Evolutionary conservation across 2,329 filamentous ascomycete species (phyloP), one percentile per base, ranked within the genome.

Genomic region (Fusarium pininemorale): DNA sequence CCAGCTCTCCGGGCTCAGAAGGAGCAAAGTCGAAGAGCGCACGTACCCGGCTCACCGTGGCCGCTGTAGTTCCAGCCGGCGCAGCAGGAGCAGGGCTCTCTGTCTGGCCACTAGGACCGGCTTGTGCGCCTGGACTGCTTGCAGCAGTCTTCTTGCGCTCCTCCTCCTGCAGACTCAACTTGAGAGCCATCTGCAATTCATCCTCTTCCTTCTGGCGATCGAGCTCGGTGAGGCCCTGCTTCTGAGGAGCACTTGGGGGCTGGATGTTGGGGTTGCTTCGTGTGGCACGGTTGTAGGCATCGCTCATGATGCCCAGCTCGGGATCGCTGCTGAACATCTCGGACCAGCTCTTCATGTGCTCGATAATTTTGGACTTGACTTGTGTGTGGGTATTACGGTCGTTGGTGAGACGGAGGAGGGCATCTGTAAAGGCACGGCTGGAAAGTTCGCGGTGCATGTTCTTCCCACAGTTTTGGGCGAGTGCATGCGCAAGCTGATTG

Each of bases 151-250:
- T 87, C 81, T 91, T 90, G 70, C 86, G 85, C 75, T 90, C 88
- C 79, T 97, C 96, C 70, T 99, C 96, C 81, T 97, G 94, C 77
- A 99, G 89, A 48, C 95, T 98, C 79, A 99, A 87, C 79, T 93
- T 95, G 55, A 99, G 87, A 5, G 96, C 96, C 91, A 98, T 98
- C 82, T 98, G 96, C 63, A 99, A 86, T 84, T 99, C 96, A 57
- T 98, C 95, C 70, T 99, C 96, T 83, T 99, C 96, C 84, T 97
- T 98, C 83, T 94, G 93, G 73, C 96, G 90, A 83, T 99, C 96
- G 53, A 93, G 78, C 39, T 97, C 93, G 51, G 96, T 98, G 72
- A 99, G 94, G 76, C 94, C 91, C 70, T 92, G 94, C 87, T 99
- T 99, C 78, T 93, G 93, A 7, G 96, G 96, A 75, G 97, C 97